A percentile compares a stretch with the other conserved stretches of the same genome.
Evolutionary conservation across 2,329 filamentous ascomycete species (phyloP).

Genomic region (Pseudocercospora vitis): DNA sequence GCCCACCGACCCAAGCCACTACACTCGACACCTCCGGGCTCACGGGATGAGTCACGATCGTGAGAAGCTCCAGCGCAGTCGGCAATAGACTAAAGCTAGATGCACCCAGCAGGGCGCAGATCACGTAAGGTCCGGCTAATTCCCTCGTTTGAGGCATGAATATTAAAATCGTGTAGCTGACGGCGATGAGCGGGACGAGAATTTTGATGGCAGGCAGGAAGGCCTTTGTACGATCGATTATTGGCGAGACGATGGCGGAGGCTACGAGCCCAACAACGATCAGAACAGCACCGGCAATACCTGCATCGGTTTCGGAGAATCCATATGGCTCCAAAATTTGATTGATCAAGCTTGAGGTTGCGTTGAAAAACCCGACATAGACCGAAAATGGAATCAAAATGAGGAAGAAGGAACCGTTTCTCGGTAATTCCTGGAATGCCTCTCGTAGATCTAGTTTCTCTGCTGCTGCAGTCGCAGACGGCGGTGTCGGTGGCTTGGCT

Average conservation of each 20-base stretch:
- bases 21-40: constrained; percentile 82
- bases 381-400: constrained; percentile 76
- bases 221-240: constrained; percentile 80
- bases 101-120: constrained; percentile 76
- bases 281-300: constrained; percentile 83
- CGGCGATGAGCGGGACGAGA: constrained; percentile 70
- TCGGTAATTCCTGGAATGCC: constrained; percentile 50
- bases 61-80: constrained; percentile 80
- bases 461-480: constrained; percentile 64
- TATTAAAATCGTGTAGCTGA: constrained; percentile 69
- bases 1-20: constrained; percentile 81
- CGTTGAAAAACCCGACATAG: constrained; percentile 94
- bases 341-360: constrained; percentile 80
- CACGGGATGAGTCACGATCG: constrained; percentile 83
- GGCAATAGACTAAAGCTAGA: constrained; percentile 78
- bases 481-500: constrained; percentile 71
- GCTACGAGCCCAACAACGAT: constrained; percentile 83
- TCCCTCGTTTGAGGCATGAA: constrained; percentile 70
- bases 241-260: constrained; percentile 73
- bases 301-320: constrained; percentile 79
- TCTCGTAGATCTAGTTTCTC: constrained; percentile 53
- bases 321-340: constrained; percentile 86
- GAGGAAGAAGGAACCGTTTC: constrained; percentile 73
- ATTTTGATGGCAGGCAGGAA: constrained; percentile 73
- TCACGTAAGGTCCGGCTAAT: constrained; percentile 69